Evolutionary conservation across 1,284 basidiomycete species (phyloP), one percentile per base, ranked within the genome.

Genomic region (Marasmius sp.): DNA sequence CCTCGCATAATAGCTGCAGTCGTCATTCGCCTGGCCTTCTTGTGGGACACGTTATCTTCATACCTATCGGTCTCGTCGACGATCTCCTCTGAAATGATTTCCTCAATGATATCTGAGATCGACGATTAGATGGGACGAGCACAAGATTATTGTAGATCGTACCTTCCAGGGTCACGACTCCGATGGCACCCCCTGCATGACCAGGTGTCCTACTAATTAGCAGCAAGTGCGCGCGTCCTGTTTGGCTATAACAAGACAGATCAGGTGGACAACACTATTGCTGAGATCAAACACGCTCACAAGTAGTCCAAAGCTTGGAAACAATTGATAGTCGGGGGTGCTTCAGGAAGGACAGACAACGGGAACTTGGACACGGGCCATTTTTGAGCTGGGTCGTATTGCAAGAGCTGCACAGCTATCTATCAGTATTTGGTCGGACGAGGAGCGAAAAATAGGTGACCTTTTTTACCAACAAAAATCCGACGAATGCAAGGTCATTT

Each of bases 211-310:
- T 81, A 67, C 92, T 95, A 41, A 99, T 86, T 27, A 99, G 80
- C 22, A 99, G 81, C 66, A 98, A 82, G 76, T 99, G 97, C 0
- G 95, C 94, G 56, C 95, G 88, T 7, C 97, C 97, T 2, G 95
- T 97, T 82, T 98, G 97, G 83, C 94, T 95, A 22, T 3, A 52
- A 39, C 11, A 51, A 48, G 8, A 20, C 41, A 43, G 6, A 38
- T 14, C 37, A 33, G 48, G 33, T 37, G 33, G 43, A 10, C 7
- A 60, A 47, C 10, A 6, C 16, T 18, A 1, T 76, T 65, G 76
- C 74, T 57, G 45, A 33, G 39, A 33, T 34, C 41, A 37, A 33
- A 36, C 11, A 22, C 6, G 72, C 86, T 60, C 67, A 92, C 93
- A 95, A 92, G 76, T 95, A 93, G 75, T 93, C 91, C 43, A 93